These are phyloP conservation scores for Aureobasidium sp. DNA, from an alignment of 2,329 filamentous ascomycete genomes.

Conservation along the genomic window DNA sequence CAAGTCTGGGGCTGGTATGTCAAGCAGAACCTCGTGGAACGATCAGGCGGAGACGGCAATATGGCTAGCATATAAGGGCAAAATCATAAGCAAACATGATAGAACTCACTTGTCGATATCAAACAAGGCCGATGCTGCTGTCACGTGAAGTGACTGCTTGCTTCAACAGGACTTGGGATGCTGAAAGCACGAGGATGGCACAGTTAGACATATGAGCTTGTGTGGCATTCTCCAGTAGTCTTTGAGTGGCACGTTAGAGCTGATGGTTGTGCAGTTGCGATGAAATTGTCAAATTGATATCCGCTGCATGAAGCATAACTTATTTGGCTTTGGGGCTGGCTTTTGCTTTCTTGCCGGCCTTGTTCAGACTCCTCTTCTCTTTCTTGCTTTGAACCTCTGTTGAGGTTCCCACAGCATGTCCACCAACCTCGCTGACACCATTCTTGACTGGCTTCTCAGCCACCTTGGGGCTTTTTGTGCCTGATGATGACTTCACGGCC, in stretches of 20 bases:
- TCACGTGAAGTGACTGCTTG: background rate
- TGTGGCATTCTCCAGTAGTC: no score
- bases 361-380: constrained; percentile 21
- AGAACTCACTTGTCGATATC: background rate
- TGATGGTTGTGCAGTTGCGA: no score
- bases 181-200: background rate
- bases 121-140: background rate
- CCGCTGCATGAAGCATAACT: background rate
- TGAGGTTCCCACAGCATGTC: constrained; percentile 5
- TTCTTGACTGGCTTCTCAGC: constrained; percentile 14
- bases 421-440: constrained; percentile 14
- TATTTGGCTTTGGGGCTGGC: constrained; percentile 17
- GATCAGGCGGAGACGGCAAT: background rate
- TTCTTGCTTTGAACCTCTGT: constrained; percentile 22
- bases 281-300: constrained; percentile 12
- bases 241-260: background rate
- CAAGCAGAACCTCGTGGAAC: background rate
- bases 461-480: constrained; percentile 12
- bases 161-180: background rate
- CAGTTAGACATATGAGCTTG: background rate
- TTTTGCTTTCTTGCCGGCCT: constrained; percentile 16
- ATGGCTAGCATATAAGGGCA: background rate
- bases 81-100: background rate
- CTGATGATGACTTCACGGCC: constrained; percentile 15
- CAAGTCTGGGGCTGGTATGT: background rate